phyloP scores from a whole-genome alignment of 352 stramenopile genomes.

The Phytophthora pisi region DNA sequence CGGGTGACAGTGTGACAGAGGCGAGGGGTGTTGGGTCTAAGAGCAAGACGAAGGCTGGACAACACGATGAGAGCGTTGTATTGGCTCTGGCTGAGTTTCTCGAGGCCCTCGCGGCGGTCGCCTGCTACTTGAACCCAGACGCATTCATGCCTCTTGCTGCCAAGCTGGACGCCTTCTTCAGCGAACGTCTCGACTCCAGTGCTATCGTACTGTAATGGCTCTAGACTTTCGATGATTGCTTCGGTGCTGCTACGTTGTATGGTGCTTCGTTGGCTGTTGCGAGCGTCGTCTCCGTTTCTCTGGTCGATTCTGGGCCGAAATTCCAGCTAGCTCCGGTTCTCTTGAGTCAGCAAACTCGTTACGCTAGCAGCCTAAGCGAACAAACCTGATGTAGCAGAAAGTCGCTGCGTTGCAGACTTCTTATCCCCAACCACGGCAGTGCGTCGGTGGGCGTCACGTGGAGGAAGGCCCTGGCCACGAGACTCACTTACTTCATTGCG shows the following conservation, averaged over 20 bases:
- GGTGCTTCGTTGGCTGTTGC: background rate
- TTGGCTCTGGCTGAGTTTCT: conserved; percentile 69
- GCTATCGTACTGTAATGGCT: conserved; percentile 5
- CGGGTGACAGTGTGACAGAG: background rate
- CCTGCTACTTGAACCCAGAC: conserved; percentile 65
- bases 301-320: conserved; percentile 2
- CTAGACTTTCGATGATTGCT: background rate
- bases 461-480: too few species aligned
- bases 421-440: too few species aligned
- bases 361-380: background rate
- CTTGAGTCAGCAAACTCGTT: background rate
- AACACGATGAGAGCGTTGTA: conserved; percentile 39
- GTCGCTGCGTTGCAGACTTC: background rate
- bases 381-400: background rate
- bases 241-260: background rate
- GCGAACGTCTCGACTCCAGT: conserved; percentile 35
- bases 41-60: conserved; percentile 1
- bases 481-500: background rate
- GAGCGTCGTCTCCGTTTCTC: background rate
- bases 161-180: conserved; percentile 70
- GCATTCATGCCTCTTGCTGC: conserved; percentile 60
- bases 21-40: conserved; percentile 1
- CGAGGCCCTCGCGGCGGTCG: conserved; percentile 58
- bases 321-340: background rate
- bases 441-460: too few species aligned